A percentile compares a stretch with the other conserved stretches of the same genome.
Conservation (phyloP, 371 early-diverging fungal genomes). For the Fennellomyces sp. region DNA sequence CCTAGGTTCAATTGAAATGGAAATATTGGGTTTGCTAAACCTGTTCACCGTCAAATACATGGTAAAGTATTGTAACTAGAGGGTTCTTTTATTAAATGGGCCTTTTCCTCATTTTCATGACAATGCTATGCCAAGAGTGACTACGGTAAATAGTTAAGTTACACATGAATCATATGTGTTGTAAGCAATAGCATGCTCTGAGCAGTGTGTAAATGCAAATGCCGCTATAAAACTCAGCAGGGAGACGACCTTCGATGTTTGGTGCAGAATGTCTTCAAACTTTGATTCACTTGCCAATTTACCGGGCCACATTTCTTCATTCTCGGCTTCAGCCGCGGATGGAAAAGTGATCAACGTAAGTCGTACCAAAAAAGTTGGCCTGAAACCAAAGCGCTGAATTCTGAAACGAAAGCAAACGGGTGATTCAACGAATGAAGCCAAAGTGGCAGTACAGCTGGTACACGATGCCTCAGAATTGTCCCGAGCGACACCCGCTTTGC, state of each 20-base stretch:
- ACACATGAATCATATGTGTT: no score
- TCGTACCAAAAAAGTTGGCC: not conserved
- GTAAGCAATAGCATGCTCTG: no score
- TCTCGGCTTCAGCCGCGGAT: not conserved
- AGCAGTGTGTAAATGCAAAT: no score
- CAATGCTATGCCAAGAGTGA: no score
- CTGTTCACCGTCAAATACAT: no score
- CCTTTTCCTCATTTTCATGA: no score
- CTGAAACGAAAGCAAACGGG: not conserved
- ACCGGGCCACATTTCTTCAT: conserved; percentile 4
- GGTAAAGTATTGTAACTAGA: no score
- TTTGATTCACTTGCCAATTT: conserved; percentile 1
- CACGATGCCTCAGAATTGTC: conserved; percentile 2
- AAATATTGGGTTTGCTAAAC: no score
- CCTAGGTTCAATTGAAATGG: no score
- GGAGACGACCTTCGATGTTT: not conserved
- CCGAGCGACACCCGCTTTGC: not conserved
- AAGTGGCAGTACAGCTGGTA: not conserved
- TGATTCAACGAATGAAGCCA: not conserved
- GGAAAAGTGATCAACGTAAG: not conserved
- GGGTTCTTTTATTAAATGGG: no score
- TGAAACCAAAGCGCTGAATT: no score
- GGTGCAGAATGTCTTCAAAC: not conserved
- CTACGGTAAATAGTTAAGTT: no score
- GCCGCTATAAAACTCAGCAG: not conserved